Percentiles rank a stretch among this genome's conserved stretches.
Evolutionary conservation across 2,329 filamentous ascomycete genomes (phyloP).

Genomic region (Rhynchosporium graminicola): DNA sequence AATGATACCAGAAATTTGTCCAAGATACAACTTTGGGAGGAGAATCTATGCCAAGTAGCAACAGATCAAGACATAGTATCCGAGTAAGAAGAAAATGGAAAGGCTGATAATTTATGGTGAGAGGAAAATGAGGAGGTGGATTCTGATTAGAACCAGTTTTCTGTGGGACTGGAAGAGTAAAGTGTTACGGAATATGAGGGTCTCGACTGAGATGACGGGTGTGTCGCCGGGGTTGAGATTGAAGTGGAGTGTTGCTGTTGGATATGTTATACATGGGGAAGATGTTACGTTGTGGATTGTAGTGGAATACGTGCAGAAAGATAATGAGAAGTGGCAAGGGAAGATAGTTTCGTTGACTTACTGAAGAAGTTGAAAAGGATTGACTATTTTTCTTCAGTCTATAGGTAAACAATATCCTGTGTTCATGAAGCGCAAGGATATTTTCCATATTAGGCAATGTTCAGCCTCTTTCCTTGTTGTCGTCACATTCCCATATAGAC

Average conservation of each 20-base stretch:
- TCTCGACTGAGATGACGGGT: conserved; percentile 32
- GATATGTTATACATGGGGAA: conserved; percentile 41
- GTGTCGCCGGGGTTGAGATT: conserved; percentile 19
- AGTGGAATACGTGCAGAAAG: conserved; percentile 28
- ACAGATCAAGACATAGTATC: too few relatives aligned
- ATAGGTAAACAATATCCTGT: too few relatives aligned
- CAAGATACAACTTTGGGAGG: too few relatives aligned
- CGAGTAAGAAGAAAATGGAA: conserved; percentile 50
- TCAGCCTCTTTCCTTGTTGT: too few relatives aligned
- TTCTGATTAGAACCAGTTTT: conserved; percentile 37
- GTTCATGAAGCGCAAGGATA: too few relatives aligned
- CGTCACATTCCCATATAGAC: too few relatives aligned
- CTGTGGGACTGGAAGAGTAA: conserved; percentile 37
- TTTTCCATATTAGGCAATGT: too few relatives aligned
- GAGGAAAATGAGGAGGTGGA: conserved; percentile 26
- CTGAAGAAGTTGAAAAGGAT: neutral
- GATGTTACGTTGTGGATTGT: conserved; percentile 44
- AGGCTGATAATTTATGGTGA: conserved; percentile 35
- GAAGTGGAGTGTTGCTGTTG: conserved; percentile 36
- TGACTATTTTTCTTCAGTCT: neutral
- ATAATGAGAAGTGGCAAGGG: conserved; percentile 21
- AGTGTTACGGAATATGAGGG: conserved; percentile 31
- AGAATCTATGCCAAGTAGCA: too few relatives aligned
- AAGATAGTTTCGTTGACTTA: conserved; percentile 27
- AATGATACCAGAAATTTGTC: too few relatives aligned